These are phyloP conservation scores for Grigorovia jiainica DNA, from an alignment of 805 yeast genomes.

Conservation along the genomic window DNA sequence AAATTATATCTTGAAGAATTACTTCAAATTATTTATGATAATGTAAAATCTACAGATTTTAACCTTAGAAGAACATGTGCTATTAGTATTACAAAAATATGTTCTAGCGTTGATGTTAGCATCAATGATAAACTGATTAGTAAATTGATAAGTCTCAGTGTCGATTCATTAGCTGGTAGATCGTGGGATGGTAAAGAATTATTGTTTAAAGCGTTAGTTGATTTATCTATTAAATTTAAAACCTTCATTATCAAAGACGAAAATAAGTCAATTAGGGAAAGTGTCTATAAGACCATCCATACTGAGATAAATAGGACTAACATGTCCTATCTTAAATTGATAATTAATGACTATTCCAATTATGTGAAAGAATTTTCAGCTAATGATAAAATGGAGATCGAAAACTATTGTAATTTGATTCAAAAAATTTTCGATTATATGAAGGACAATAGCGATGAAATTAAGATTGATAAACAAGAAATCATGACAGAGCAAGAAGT, in stretches of 20 bases:
- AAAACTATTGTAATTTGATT: slow-evolving; percentile 25
- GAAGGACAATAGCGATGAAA: not conserved
- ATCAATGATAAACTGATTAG: slow-evolving; percentile 22
- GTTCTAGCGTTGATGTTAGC: slow-evolving; percentile 35
- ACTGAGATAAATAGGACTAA: slow-evolving; percentile 62
- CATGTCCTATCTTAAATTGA: slow-evolving; percentile 48
- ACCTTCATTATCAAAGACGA: slow-evolving; percentile 19
- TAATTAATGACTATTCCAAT: slow-evolving; percentile 43
- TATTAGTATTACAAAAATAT: slow-evolving; percentile 49
- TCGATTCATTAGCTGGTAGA: slow-evolving; percentile 62
- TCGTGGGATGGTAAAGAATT: slow-evolving; percentile 85
- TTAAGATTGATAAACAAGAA: not conserved
- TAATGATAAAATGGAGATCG: slow-evolving; percentile 1
- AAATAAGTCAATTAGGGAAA: slow-evolving; percentile 27
- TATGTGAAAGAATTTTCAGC: slow-evolving; percentile 35
- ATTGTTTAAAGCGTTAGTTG: slow-evolving; percentile 60
- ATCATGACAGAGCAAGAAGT: slow-evolving; percentile 21
- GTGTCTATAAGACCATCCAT: slow-evolving; percentile 37
- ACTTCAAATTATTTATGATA: slow-evolving; percentile 36
- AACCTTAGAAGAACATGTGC: slow-evolving; percentile 63
- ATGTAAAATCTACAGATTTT: slow-evolving; percentile 52
- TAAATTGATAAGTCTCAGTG: slow-evolving; percentile 41
- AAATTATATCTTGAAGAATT: slow-evolving; percentile 66
- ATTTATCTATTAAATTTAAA: slow-evolving; percentile 41
- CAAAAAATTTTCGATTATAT: slow-evolving; percentile 28